These are phyloP conservation scores for Fragaria vesca DNA, from an alignment of 306 rosid genomes.

Conservation along the genomic window DNA sequence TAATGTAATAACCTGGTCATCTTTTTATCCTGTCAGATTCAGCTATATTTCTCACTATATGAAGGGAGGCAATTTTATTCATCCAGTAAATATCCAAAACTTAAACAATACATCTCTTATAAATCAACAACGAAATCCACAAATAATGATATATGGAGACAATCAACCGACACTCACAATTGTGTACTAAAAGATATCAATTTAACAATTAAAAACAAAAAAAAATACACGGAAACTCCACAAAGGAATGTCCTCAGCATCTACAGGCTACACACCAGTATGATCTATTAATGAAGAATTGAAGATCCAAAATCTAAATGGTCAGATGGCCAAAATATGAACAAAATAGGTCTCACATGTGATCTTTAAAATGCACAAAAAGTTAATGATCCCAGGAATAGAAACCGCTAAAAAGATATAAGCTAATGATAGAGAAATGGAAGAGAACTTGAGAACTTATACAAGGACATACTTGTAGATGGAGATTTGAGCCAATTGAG, in stretches of 20 bases:
- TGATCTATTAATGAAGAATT: neutral
- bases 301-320: neutral
- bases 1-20: neutral
- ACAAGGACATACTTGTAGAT: neutral
- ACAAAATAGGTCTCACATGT: neutral
- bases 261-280: neutral
- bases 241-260: neutral
- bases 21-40: neutral
- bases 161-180: neutral
- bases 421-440: neutral
- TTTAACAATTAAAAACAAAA: neutral
- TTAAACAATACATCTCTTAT: neutral
- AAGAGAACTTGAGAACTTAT: neutral
- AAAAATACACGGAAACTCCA: neutral
- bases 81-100: neutral
- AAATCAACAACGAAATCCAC: neutral
- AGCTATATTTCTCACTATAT: neutral
- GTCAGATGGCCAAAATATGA: neutral
- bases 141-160: neutral
- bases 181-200: neutral
- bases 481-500: neutral
- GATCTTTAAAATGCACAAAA: neutral
- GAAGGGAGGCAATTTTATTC: neutral
- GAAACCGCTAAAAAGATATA: neutral
- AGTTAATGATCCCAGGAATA: neutral